Evolutionary conservation across 768 basidiomycete species (phyloP).

Genomic region (Dentipellis fragilis): DNA sequence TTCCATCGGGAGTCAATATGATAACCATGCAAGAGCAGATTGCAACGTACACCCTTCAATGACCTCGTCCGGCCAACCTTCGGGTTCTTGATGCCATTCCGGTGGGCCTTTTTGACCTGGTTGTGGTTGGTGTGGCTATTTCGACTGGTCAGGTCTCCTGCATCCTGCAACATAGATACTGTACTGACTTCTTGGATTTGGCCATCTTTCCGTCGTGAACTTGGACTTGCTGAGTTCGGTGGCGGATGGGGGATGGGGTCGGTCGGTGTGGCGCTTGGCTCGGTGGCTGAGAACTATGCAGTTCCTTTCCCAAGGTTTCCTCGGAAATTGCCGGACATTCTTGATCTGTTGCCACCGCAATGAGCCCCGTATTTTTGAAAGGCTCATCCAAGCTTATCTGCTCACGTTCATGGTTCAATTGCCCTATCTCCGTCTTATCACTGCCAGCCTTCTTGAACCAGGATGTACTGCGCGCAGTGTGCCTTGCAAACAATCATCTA

Average conservation of each 20-base stretch:
- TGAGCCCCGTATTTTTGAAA: no score
- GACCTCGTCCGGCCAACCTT: conserved; percentile 65
- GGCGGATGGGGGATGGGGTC: neutral
- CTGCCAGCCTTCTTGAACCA: no score
- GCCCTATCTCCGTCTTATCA: no score
- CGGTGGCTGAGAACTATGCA: conserved; percentile 23
- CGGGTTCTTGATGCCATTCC: conserved; percentile 92
- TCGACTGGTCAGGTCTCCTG: neutral
- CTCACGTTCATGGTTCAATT: no score
- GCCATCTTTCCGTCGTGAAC: conserved; percentile 50
- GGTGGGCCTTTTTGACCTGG: conserved; percentile 94
- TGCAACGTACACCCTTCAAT: conserved; percentile 84
- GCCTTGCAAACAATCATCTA: no score
- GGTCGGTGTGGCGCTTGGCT: neutral
- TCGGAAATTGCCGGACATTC: neutral
- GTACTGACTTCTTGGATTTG: conserved; percentile 89
- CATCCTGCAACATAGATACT: neutral
- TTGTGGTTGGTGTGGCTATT: conserved; percentile 88
- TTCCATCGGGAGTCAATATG: conserved; percentile 2
- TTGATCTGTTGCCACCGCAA: no score
- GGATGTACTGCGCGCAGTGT: no score
- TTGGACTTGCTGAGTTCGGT: conserved; percentile 14
- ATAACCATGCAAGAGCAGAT: conserved; percentile 35
- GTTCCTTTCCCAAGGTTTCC: conserved; percentile 10
- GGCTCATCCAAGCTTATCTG: no score